Conservation (phyloP, 768 basidiomycete species). For the Leccinum pellstonianum region DNA sequence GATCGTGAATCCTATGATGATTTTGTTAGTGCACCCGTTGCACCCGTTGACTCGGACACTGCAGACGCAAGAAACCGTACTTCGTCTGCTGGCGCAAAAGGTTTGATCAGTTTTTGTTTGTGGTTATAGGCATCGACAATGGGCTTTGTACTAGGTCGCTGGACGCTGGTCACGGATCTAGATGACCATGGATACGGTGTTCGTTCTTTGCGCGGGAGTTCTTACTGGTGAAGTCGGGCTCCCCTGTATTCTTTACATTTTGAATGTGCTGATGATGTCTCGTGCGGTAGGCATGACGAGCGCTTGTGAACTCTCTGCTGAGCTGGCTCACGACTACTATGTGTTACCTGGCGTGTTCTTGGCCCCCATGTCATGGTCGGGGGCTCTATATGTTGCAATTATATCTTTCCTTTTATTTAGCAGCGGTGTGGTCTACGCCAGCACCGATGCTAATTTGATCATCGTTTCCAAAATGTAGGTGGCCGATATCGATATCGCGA, state of each 20-base stretch:
- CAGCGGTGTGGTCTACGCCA: slow-evolving; percentile 51
- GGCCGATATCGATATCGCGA: background rate
- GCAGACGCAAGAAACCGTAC: slow-evolving; percentile 55
- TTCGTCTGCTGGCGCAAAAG: slow-evolving; percentile 58
- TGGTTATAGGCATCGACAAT: background rate
- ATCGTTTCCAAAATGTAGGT: slow-evolving; percentile 60
- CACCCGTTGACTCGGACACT: slow-evolving; percentile 46
- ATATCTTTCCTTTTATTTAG: slow-evolving; percentile 50
- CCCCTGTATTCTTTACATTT: background rate
- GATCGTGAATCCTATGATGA: slow-evolving; percentile 52
- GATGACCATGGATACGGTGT: slow-evolving; percentile 63
- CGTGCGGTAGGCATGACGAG: slow-evolving; percentile 48
- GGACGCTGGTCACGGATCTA: slow-evolving; percentile 61
- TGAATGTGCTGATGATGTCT: slow-evolving; percentile 4
- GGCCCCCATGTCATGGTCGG: slow-evolving; percentile 45
- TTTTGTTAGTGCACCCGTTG: slow-evolving; percentile 58
- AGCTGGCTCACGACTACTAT: slow-evolving; percentile 57
- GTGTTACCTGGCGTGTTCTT: slow-evolving; percentile 57
- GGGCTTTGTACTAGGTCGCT: slow-evolving; percentile 40
- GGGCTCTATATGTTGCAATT: slow-evolving; percentile 52
- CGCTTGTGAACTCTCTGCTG: slow-evolving; percentile 57
- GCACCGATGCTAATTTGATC: slow-evolving; percentile 48
- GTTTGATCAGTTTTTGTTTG: slow-evolving; percentile 31
- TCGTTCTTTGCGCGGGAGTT: slow-evolving; percentile 73
- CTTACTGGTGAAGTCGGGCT: slow-evolving; percentile 49